Percentiles rank a stretch among this genome's conserved stretches.
Conservation (phyloP, 108 stramenopile genomes). For the Conticribra guillardii region DNA sequence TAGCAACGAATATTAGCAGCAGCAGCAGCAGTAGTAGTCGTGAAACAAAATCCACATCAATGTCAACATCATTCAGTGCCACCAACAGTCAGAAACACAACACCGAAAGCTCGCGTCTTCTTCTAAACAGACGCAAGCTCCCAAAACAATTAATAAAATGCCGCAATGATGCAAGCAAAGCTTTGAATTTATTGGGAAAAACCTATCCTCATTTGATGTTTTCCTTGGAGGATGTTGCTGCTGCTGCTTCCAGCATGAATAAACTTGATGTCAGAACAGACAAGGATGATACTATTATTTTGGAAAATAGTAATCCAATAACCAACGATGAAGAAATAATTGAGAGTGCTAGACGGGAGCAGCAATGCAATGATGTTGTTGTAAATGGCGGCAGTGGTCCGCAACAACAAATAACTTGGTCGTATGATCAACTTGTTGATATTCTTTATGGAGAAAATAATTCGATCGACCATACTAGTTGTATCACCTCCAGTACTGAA, state of each 20-base stretch:
- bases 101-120: neutral
- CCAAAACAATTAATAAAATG: constrained; percentile 7
- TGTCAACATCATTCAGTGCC: neutral
- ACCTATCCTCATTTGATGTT: constrained; percentile 37
- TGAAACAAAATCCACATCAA: neutral
- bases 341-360: too few relatives aligned
- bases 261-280: neutral
- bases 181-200: constrained; percentile 29
- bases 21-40: too few relatives aligned
- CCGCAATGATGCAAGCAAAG: constrained; percentile 11
- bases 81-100: neutral
- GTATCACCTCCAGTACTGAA: too few relatives aligned
- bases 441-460: too few relatives aligned
- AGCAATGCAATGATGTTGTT: too few relatives aligned
- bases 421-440: constrained; percentile 24
- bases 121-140: constrained; percentile 31
- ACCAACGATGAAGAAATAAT: too few relatives aligned
- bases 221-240: neutral
- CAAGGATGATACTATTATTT: neutral
- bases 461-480: too few relatives aligned
- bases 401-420: too few relatives aligned
- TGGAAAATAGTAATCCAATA: too few relatives aligned
- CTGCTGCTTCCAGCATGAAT: neutral
- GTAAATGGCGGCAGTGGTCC: too few relatives aligned
- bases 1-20: too few relatives aligned